Conservation (phyloP, 2,329 filamentous ascomycete species). For the Penicillium janthinellum region DNA sequence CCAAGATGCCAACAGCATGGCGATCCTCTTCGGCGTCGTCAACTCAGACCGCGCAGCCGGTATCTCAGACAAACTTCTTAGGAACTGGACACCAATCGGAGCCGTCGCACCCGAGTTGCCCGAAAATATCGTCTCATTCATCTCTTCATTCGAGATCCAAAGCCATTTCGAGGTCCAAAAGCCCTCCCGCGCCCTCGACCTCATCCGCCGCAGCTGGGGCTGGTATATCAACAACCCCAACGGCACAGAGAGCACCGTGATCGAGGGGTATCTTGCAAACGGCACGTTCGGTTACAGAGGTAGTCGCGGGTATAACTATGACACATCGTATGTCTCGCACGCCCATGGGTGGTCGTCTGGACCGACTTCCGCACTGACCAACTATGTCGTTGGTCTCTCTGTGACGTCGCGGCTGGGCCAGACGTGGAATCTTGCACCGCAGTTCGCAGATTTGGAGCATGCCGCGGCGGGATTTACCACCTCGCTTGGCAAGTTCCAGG, state of each 20-base stretch:
- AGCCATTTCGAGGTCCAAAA: conserved; percentile 55
- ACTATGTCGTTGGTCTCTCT: conserved; percentile 49
- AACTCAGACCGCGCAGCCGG: conserved; percentile 36
- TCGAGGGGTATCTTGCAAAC: conserved; percentile 61
- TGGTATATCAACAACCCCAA: conserved; percentile 61
- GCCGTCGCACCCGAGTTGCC: conserved; percentile 59
- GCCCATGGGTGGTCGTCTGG: conserved; percentile 49
- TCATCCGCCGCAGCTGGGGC: conserved; percentile 61
- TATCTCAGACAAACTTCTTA: conserved; percentile 50
- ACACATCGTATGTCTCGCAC: conserved; percentile 48
- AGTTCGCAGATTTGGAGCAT: conserved; percentile 46
- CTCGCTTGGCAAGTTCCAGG: conserved; percentile 45
- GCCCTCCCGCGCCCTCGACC: conserved; percentile 55
- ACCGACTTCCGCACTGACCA: conserved; percentile 47
- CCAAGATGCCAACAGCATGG: conserved; percentile 63
- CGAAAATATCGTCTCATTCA: conserved; percentile 61
- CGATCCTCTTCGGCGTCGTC: conserved; percentile 53
- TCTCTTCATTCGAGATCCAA: conserved; percentile 61
- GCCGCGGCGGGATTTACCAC: conserved; percentile 53
- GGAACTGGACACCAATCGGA: conserved; percentile 60
- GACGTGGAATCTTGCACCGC: conserved; percentile 49
- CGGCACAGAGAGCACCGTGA: conserved; percentile 60
- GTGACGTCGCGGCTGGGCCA: conserved; percentile 44
- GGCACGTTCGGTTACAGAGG: conserved; percentile 61
- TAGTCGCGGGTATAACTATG: conserved; percentile 54